A percentile compares a stretch with the other conserved stretches of the same genome.
These are phyloP conservation scores for Nicotiana undulata DNA, from an alignment of 257 asterid species.

Conservation along the genomic window DNA sequence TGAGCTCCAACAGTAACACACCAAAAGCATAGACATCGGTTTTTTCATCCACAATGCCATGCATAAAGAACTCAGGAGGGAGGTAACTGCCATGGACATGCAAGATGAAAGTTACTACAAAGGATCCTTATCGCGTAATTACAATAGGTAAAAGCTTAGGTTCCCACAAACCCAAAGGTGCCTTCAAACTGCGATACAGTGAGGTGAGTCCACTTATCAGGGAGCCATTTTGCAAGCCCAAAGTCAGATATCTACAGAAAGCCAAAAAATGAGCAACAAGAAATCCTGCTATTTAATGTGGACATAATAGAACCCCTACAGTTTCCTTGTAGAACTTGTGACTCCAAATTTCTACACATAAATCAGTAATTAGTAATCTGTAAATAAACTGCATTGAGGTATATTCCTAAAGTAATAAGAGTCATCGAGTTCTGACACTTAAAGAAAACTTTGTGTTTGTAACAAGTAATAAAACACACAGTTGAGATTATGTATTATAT, in stretches of 20 bases:
- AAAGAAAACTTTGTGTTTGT: not conserved
- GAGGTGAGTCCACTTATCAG: conserved; percentile 93
- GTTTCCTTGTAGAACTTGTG: not conserved
- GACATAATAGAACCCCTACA: not conserved
- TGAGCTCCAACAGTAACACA: conserved; percentile 67
- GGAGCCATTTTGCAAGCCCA: conserved; percentile 98
- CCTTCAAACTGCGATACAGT: conserved; percentile 85
- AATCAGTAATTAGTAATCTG: not conserved
- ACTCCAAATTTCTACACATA: not conserved
- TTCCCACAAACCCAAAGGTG: conserved; percentile 66
- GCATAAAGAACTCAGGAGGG: conserved; percentile 95
- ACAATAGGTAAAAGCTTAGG: not conserved
- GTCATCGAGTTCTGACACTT: not conserved
- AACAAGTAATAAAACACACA: not conserved
- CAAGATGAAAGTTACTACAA: not conserved
- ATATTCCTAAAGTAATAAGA: not conserved
- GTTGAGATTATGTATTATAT: not conserved
- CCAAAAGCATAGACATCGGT: conserved; percentile 95
- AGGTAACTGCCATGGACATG: conserved; percentile 55
- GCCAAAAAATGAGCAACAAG: conserved; percentile 20
- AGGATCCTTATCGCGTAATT: not conserved
- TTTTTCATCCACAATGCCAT: conserved; percentile 88
- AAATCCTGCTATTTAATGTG: not conserved
- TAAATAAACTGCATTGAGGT: not conserved
- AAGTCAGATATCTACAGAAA: conserved; percentile 80